Base-by-base conservation (phyloP, 805 yeast genomes). In the Suhomyces kilbournensis region DNA sequence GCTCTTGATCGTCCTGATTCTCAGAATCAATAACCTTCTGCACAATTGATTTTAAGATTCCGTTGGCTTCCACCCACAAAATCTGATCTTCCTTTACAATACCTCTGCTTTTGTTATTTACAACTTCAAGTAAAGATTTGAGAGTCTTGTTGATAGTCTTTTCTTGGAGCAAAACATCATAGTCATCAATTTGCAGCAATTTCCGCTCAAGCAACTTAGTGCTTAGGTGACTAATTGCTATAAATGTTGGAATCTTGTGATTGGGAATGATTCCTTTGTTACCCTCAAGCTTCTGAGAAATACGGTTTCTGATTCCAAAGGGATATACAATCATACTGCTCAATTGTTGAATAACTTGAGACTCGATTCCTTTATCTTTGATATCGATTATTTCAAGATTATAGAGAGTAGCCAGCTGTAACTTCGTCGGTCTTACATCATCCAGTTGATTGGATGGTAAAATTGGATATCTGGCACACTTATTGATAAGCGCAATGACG, bases 391-490 rank as follows among this genome's bases (percentile, higher is more conserved):
- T 51, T 2, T 67, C 62, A 22, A 92, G 62, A 39, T 80, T 80
- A 0, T 71, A 71, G 26, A 89, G 61, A 1, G 89, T 83, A 0
- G 83, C 70, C 1, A 61, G 55, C 62, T 92, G 98, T 43, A 93
- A 69, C 8, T 77, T 74, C 0, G 97, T 81, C 22, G 78, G 80
- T 17, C 67, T 65, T 19, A 23, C 61, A 40, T 74, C 70, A 63
- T 90, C 97, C 3, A 70, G 64, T 32, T 74, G 74, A 56, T 74
- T 75, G 28, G 75, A 81, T 7, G 90, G 87, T 35, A 90, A 71
- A 10, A 87, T 76, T 1, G 96, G 96, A 65, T 87, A 90, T 40
- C 88, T 72, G 0, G 88, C 81, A 52, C 90, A 82, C 14, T 83
- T 75, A 59, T 81, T 82, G 61, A 93, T 77, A 4, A 84, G 69